phyloP scores from a whole-genome alignment of 768 basidiomycete genomes.

The Cyclocybe aegerita region DNA sequence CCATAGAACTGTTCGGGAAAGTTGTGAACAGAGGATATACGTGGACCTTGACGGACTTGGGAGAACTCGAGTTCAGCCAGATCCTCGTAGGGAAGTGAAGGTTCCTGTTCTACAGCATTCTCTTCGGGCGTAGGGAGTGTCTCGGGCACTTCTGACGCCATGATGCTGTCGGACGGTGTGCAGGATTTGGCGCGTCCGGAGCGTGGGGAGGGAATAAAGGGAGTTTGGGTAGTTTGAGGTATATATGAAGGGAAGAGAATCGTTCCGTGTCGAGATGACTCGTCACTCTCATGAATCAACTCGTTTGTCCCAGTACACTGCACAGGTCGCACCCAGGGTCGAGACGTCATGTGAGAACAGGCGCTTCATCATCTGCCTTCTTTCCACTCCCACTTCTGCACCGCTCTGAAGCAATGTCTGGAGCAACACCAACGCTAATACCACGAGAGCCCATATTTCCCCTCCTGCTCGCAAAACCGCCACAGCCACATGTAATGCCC shows the following conservation, averaged over 20 bases:
- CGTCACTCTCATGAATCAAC: not conserved
- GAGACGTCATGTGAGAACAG: conserved; percentile 6
- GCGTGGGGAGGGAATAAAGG: too few relatives aligned
- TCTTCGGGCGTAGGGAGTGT: too few relatives aligned
- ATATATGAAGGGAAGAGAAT: not conserved
- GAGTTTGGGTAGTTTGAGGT: too few relatives aligned
- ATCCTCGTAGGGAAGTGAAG: conserved; percentile 5
- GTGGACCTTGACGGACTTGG: conserved; percentile 8
- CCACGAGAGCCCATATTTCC: conserved; percentile 66
- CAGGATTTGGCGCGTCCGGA: too few relatives aligned
- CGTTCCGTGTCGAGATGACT: not conserved
- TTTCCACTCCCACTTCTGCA: not conserved
- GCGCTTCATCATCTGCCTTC: not conserved
- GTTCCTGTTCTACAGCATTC: too few relatives aligned
- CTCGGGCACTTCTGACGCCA: not conserved
- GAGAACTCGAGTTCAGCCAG: conserved; percentile 9
- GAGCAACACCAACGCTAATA: conserved; percentile 71
- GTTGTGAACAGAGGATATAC: conserved; percentile 14
- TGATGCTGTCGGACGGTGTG: not conserved
- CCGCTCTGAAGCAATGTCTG: conserved; percentile 30
- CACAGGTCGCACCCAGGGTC: too few relatives aligned
- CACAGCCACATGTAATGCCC: conserved; percentile 65
- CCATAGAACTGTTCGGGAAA: conserved; percentile 17
- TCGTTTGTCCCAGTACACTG: not conserved
- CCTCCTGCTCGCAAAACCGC: conserved; percentile 61